A percentile compares a stretch with the other conserved stretches of the same genome.
These are phyloP conservation scores for Lumnitzera racemosa DNA, from an alignment of 345 rosid species.

Conservation along the genomic window DNA sequence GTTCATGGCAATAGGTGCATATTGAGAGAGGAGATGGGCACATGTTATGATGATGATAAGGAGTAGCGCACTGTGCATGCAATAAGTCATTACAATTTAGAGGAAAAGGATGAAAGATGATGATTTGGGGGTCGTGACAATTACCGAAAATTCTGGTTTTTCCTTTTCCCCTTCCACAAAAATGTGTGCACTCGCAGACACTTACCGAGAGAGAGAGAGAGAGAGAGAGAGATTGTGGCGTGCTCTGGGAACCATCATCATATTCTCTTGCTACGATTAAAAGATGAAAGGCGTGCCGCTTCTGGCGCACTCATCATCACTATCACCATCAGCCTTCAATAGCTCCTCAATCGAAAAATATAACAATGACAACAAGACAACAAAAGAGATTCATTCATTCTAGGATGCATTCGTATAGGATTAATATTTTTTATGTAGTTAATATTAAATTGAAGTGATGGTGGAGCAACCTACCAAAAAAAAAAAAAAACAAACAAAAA, in stretches of 20 bases:
- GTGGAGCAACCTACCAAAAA: no score
- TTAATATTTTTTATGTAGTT: no score
- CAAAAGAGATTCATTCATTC: no score
- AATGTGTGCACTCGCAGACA: slow-evolving; percentile 7
- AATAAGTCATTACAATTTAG: slow-evolving; percentile 2
- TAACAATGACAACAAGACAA: not conserved
- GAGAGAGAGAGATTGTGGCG: slow-evolving; percentile 20
- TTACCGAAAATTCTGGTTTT: slow-evolving; percentile 16
- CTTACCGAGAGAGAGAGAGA: slow-evolving; percentile 15
- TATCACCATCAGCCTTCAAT: slow-evolving; percentile 15
- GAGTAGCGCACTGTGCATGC: not conserved
- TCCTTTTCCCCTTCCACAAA: slow-evolving; percentile 10
- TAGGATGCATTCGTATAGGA: no score
- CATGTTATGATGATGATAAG: slow-evolving; percentile 8
- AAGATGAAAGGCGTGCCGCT: slow-evolving; percentile 36
- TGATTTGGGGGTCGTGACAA: slow-evolving; percentile 6
- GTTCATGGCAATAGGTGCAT: slow-evolving; percentile 8
- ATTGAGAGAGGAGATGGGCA: slow-evolving; percentile 5
- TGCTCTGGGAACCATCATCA: slow-evolving; percentile 35
- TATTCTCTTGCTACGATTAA: slow-evolving; percentile 18
- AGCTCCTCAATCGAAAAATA: not conserved
- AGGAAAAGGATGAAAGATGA: slow-evolving; percentile 14
- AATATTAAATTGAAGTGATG: no score
- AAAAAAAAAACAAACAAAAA: no score
- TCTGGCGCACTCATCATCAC: slow-evolving; percentile 36